Base-by-base conservation (phyloP, 306 rosid genomes). In the Pterocarpus macrocarpus region DNA sequence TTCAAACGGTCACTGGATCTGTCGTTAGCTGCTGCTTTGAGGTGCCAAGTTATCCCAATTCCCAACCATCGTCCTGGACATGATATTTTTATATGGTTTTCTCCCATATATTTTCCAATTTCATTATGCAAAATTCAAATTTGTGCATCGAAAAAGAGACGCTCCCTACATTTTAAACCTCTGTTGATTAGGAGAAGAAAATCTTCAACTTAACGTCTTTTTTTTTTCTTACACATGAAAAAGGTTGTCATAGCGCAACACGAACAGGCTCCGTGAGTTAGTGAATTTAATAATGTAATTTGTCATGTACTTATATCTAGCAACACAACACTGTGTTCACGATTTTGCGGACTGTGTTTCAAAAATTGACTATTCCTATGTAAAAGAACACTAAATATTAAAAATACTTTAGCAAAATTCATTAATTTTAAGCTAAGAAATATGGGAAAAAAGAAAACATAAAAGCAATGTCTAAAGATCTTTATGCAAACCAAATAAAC, bases 1-100 rank as follows among this genome's bases (percentile, higher is more conserved):
- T 88, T 90, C 84, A 91, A 93, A 90, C 94, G 94, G 92, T 89
- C 91, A 87, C 79, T 79, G 75, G 79, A 69, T 88, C 80, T 86
- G 90, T 89, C 87, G 76, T 77, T 41, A 63, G 7, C 11, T 36
- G 47, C 49, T 64, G 12, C 73, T 59, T 53, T 35, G 64, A 39
- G 0, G 65, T 8, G 41, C 56, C 63, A 55, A 70, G 8, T 55
- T 2, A n/a, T 71, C 90, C 45, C 89, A 72, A 33, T 78, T 81
- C 84, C 89, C 69, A 80, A 78, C 78, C 56, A 56, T 68, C 30
- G 56, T 75, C 43, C 16, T 81, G 28, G 28, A 22, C 28, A 22
- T 22, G 14, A 47, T 62, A 10, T 6, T 75, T 44, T 49, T 38
- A 74, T 2, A 3, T 2, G 32, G 1, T 22, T 22, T 22, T 22